These are phyloP conservation scores for Pachysandra terminalis DNA, from an alignment of 164 flowering plant genomes.

Conservation along the genomic window DNA sequence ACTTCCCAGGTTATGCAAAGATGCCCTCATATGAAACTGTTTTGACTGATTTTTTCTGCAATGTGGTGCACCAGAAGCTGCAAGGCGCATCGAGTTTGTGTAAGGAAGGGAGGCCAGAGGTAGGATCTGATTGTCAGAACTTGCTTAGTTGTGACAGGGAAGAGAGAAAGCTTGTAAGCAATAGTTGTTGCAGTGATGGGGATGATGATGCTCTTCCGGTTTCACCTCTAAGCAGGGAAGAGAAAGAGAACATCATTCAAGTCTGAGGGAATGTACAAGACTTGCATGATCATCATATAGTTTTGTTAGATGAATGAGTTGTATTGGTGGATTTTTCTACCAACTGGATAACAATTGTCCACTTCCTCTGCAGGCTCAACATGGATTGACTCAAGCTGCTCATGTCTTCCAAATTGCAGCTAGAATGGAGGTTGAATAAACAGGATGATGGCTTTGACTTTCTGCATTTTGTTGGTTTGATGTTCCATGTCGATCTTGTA, in stretches of 20 bases:
- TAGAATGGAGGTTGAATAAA: not conserved
- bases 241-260: not conserved
- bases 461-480: not conserved
- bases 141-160: not conserved
- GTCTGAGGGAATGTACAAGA: not conserved
- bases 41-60: not conserved
- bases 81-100: not conserved
- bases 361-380: not conserved
- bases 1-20: not conserved
- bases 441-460: not conserved
- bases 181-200: conserved; percentile 8
- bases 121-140: not conserved
- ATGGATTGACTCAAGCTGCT: not conserved
- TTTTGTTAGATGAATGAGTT: not conserved
- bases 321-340: not conserved
- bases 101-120: not conserved
- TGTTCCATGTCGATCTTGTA: conserved; percentile 6
- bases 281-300: not conserved
- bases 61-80: not conserved
- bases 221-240: conserved; percentile 2
- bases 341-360: not conserved
- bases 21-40: not conserved
- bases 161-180: conserved; percentile 11
- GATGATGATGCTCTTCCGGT: conserved; percentile 5
- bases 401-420: not conserved